Conservation (phyloP, 1,284 basidiomycete genomes). For the Anthracocystis panici-leucophaei region DNA sequence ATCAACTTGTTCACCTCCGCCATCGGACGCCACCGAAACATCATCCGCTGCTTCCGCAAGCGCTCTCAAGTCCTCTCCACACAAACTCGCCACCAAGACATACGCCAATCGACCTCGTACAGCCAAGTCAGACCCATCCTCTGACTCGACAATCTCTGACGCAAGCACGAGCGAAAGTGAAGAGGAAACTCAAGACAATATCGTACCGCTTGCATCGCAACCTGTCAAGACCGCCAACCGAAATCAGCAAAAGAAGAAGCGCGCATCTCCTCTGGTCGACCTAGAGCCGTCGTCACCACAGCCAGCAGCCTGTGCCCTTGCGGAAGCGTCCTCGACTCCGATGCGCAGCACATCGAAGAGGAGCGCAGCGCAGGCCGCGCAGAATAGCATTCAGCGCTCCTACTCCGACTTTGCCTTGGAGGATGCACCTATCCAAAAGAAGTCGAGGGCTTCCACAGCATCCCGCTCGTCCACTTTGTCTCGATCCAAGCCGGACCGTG, state of each 20-base stretch:
- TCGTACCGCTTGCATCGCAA: background rate
- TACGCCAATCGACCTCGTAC: background rate
- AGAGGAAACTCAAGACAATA: background rate
- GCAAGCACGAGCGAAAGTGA: slow-evolving; percentile 1
- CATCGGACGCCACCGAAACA: background rate
- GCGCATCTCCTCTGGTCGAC: background rate
- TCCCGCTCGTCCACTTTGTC: background rate
- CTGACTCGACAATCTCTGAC: slow-evolving; percentile 7
- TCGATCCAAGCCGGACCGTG: background rate
- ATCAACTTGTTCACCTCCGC: slow-evolving; percentile 3
- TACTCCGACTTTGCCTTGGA: slow-evolving; percentile 12
- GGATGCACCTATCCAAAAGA: slow-evolving; percentile 14
- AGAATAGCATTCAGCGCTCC: slow-evolving; percentile 29
- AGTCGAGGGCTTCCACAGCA: slow-evolving; percentile 10
- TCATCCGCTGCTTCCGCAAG: slow-evolving; percentile 13
- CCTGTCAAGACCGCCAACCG: background rate
- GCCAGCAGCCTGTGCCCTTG: background rate
- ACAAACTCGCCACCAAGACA: background rate
- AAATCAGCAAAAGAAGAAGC: background rate
- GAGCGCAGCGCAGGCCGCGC: slow-evolving; percentile 30
- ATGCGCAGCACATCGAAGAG: slow-evolving; percentile 23
- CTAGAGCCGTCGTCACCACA: background rate
- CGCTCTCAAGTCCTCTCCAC: background rate
- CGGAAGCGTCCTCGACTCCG: background rate
- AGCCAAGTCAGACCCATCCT: background rate